Base-by-base conservation (phyloP, 345 rosid genomes). In the Viola odorata region DNA sequence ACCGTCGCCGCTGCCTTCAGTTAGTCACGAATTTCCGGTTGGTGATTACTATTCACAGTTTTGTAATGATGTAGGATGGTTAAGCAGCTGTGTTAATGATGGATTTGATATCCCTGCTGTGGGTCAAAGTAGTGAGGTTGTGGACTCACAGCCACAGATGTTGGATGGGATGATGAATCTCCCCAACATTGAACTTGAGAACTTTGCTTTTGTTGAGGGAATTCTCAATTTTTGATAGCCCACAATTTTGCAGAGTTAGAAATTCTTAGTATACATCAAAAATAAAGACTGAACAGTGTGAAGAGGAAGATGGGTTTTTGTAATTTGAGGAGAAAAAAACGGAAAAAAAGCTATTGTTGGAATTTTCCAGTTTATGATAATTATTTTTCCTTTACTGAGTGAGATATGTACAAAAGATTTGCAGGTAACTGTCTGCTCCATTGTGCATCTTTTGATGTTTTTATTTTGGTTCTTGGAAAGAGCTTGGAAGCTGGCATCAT, bases 181-280 rank as follows among this genome's bases (percentile, higher is more conserved):
- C 50, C 67, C 76, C 0, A 32, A 63, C 39, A 62, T 69, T 23
- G 70, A 74, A 61, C 73, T 65, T 9, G 77, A 78, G n/a, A 71
- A 56, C 51, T 41, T 76, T 55, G 78, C 75, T 39, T 75, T 77
- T 71, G 73, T 77, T 4, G 82, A 81, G 39, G 78, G 51, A 58
- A 55, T 65, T 38, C 59, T 81, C 49, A 63, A 69, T 60, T 60
- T 65, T 57, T 38, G 50, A 14, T 54, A 53, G 37, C 45, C 23
- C 14, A 58, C 11, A 45, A 16, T 57, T 62, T 66, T 69, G 66
- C 53, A 55, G 58, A 12, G 57, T 56, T 72, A 51, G 52, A 64
- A 41, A 12, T 23, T 50, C 9, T 54, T 11, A 53, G 56, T 12
- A 5, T 36, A 12, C 0, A 53, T 53, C 36, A 17, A 15, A 15